phyloP scores from a whole-genome alignment of 2,329 filamentous ascomycete species.

The Zasmidium citrigriseum region DNA sequence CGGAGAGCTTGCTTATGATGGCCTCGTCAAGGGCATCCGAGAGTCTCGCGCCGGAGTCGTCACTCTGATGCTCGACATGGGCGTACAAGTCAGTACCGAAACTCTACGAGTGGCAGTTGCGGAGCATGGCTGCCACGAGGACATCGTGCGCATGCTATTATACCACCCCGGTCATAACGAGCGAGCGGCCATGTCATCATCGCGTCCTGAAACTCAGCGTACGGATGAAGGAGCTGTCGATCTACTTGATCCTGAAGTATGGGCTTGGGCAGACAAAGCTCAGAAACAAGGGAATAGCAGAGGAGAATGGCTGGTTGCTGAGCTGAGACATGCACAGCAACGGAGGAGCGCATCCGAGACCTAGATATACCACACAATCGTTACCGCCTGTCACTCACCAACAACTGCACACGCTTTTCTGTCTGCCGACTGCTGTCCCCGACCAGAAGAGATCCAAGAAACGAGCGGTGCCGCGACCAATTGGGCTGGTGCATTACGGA shows the following conservation, averaged over 20 bases:
- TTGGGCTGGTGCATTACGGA: neutral
- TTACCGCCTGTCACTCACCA: neutral
- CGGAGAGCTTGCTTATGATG: conserved; percentile 31
- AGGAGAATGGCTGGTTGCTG: conserved; percentile 32
- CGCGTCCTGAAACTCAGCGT: conserved; percentile 4
- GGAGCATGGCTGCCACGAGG: conserved; percentile 33
- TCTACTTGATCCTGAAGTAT: conserved; percentile 35
- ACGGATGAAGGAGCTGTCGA: conserved; percentile 22
- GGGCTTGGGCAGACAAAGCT: conserved; percentile 36
- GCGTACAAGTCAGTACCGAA: conserved; percentile 26
- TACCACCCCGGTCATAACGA: neutral
- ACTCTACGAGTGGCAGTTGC: conserved; percentile 33
- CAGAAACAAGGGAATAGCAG: conserved; percentile 24
- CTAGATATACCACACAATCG: neutral
- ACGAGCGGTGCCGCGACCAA: too few relatives aligned
- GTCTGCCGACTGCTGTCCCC: too few relatives aligned
- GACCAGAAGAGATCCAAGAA: too few relatives aligned
- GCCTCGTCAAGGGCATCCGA: conserved; percentile 31
- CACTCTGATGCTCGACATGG: conserved; percentile 25
- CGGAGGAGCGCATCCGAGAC: neutral
- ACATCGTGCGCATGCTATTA: conserved; percentile 28
- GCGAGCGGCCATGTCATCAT: neutral
- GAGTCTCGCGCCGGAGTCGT: conserved; percentile 23
- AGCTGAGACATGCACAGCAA: conserved; percentile 23
- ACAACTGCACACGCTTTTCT: neutral